Percentiles rank a stretch among this genome's conserved stretches.
These are phyloP conservation scores for Cladosporium sp. DNA, from an alignment of 2,329 filamentous ascomycete genomes.

Conservation along the genomic window DNA sequence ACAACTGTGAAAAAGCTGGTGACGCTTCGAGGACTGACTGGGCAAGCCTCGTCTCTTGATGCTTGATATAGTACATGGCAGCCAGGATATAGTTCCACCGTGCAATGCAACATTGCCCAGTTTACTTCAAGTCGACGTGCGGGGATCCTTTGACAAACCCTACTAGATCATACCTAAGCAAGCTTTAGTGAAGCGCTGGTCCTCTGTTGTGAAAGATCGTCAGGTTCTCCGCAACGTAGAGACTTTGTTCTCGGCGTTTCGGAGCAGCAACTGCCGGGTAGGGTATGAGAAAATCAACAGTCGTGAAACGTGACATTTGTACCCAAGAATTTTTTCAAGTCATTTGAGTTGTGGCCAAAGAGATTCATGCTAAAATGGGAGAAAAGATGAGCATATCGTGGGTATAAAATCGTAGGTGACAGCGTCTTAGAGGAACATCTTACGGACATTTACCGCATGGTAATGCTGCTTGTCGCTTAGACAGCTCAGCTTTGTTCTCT, in stretches of 20 bases:
- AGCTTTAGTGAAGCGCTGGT: slow-evolving; percentile 5
- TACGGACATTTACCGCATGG: no score
- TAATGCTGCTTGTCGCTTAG: no score
- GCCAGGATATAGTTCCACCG: not conserved
- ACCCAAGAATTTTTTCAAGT: no score
- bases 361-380: no score
- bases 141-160: not conserved
- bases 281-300: no score
- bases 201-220: slow-evolving; percentile 7
- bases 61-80: not conserved
- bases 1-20: not conserved
- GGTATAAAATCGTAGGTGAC: no score
- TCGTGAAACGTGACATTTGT: no score
- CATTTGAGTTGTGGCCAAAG: no score
- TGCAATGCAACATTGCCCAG: not conserved
- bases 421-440: no score
- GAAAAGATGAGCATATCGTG: no score
- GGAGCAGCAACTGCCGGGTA: no score
- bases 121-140: not conserved
- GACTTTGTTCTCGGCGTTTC: not conserved
- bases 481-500: not conserved
- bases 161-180: not conserved
- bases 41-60: not conserved
- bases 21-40: not conserved
- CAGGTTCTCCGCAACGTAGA: slow-evolving; percentile 5